A percentile compares a stretch with the other conserved stretches of the same genome.
These are phyloP conservation scores for Trichoderma atrobrunneum DNA, from an alignment of 2,329 filamentous ascomycete species.

Conservation along the genomic window DNA sequence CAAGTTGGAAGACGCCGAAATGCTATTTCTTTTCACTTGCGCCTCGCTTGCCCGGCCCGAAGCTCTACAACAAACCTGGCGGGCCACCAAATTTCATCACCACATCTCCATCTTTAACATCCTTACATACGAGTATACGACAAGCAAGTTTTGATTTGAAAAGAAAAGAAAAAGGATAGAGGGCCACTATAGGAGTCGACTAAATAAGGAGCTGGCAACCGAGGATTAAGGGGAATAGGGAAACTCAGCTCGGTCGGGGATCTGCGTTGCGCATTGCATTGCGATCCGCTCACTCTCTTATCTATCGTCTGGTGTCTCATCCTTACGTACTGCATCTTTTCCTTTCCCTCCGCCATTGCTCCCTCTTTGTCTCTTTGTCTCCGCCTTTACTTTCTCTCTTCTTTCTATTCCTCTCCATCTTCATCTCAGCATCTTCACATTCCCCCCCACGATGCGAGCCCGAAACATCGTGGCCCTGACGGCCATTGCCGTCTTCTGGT, in stretches of 20 bases:
- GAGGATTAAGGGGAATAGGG: not conserved
- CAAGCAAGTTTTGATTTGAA: not conserved
- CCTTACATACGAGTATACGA: not conserved
- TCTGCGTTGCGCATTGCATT: not conserved
- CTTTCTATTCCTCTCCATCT: no score
- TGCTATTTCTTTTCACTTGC: not conserved
- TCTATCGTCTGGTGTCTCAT: not conserved
- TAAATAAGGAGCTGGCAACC: not conserved
- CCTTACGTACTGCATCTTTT: not conserved
- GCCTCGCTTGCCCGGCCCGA: not conserved
- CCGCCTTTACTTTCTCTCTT: not conserved
- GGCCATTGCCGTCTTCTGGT: conserved; percentile 15
- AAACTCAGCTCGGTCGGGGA: not conserved
- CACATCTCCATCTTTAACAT: not conserved
- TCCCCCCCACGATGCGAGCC: conserved; percentile 9
- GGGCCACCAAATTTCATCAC: not conserved
- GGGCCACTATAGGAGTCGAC: not conserved
- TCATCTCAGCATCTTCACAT: not conserved
- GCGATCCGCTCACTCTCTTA: not conserved
- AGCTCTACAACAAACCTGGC: not conserved
- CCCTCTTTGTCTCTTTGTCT: not conserved
- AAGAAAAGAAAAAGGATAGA: not conserved
- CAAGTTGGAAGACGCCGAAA: not conserved
- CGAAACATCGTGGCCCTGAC: conserved; percentile 14
- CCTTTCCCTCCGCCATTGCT: not conserved